phyloP scores from a whole-genome alignment of 805 yeast genomes.

The Yamadazyma scolyti region DNA sequence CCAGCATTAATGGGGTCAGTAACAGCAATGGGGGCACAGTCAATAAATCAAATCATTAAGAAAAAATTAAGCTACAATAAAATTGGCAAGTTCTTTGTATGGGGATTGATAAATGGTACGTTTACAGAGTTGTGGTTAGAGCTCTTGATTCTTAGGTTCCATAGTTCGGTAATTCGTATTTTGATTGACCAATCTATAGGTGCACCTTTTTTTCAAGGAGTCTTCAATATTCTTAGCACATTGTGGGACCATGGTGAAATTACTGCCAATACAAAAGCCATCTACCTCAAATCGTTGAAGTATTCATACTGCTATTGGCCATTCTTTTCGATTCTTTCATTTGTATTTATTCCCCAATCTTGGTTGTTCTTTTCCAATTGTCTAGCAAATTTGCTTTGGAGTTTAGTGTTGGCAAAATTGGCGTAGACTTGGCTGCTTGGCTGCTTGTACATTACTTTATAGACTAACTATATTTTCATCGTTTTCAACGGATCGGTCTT shows the following conservation, averaged over 20 bases:
- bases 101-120: slow-evolving; percentile 62
- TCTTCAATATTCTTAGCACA: slow-evolving; percentile 45
- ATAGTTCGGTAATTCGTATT: slow-evolving; percentile 36
- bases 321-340: slow-evolving; percentile 47
- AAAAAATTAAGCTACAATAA: slow-evolving; percentile 27
- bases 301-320: slow-evolving; percentile 61
- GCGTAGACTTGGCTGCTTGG: slow-evolving; percentile 9
- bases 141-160: slow-evolving; percentile 34
- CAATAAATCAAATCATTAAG: slow-evolving; percentile 32
- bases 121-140: slow-evolving; percentile 56
- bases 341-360: slow-evolving; percentile 45
- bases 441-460: not conserved
- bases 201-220: slow-evolving; percentile 49
- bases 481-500: slow-evolving; percentile 66
- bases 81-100: slow-evolving; percentile 45
- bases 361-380: slow-evolving; percentile 59
- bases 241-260: slow-evolving; percentile 54
- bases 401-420: slow-evolving; percentile 42
- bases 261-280: slow-evolving; percentile 25
- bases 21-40: slow-evolving; percentile 41
- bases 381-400: slow-evolving; percentile 54
- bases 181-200: slow-evolving; percentile 54
- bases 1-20: slow-evolving; percentile 36
- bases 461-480: slow-evolving; percentile 15
- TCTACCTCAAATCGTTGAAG: slow-evolving; percentile 46